Percentiles rank a stretch among this genome's conserved stretches.
Evolutionary conservation across 306 rosid genomes (phyloP).

Genomic region (Vigna trinervia): DNA sequence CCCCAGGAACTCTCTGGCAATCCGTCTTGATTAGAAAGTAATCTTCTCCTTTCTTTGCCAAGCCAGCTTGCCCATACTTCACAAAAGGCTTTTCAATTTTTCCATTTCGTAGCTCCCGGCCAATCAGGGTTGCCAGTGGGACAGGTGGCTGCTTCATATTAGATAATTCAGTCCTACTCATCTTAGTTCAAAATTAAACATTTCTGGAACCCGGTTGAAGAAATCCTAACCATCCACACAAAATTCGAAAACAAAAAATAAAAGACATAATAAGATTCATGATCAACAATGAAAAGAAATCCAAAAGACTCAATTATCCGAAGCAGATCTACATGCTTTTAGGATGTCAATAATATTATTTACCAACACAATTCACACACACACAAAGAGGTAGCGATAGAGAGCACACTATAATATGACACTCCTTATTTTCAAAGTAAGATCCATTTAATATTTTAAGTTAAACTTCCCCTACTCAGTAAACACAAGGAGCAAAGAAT

Average conservation of each 20-base stretch:
- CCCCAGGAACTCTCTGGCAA: constrained; percentile 71
- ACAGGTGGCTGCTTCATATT: constrained; percentile 68
- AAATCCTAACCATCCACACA: constrained; percentile 38
- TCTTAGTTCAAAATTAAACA: constrained; percentile 54
- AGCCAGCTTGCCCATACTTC: constrained; percentile 89
- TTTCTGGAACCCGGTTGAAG: constrained; percentile 10
- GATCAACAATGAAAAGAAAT: neutral
- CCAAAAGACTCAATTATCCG: constrained; percentile 3
- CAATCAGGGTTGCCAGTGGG: constrained; percentile 85
- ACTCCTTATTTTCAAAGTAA: constrained; percentile 14
- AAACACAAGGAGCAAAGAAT: neutral
- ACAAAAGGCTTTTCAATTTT: constrained; percentile 76
- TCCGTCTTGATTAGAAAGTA: constrained; percentile 79
- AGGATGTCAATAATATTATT: neutral
- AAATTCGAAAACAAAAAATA: neutral
- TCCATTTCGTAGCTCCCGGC: constrained; percentile 77
- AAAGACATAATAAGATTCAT: constrained; percentile 4
- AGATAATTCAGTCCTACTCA: constrained; percentile 74
- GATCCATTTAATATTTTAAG: constrained; percentile 30
- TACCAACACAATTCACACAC: constrained; percentile 3
- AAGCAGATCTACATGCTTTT: constrained; percentile 43
- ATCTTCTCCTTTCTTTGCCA: constrained; percentile 97
- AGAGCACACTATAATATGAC: constrained; percentile 13
- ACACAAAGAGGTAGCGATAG: neutral
- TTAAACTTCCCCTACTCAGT: neutral